These are phyloP conservation scores for Talaromyces rugulosus DNA, from an alignment of 2,329 filamentous ascomycete species.

Conservation along the genomic window DNA sequence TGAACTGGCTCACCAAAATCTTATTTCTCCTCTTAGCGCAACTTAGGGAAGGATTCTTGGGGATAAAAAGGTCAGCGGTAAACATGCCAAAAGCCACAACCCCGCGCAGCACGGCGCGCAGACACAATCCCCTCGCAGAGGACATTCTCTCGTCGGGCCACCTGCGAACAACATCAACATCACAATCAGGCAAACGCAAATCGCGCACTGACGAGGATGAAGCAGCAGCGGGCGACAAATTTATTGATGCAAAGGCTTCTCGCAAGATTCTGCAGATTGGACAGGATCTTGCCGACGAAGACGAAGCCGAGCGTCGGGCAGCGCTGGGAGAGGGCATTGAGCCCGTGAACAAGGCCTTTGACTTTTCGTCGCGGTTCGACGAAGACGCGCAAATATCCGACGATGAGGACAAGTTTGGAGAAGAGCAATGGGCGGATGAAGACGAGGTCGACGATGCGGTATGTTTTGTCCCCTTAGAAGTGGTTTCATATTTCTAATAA, in stretches of 20 bases:
- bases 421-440: slow-evolving; percentile 71
- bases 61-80: not conserved
- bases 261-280: slow-evolving; percentile 85
- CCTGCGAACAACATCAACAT: slow-evolving; percentile 65
- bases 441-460: slow-evolving; percentile 58
- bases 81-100: slow-evolving; percentile 76
- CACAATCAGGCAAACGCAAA: slow-evolving; percentile 63
- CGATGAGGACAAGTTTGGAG: slow-evolving; percentile 51
- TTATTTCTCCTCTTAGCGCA: not conserved
- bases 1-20: not conserved
- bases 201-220: slow-evolving; percentile 52
- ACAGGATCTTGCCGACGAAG: slow-evolving; percentile 81
- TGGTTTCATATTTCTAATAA: slow-evolving; percentile 11
- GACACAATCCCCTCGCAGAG: slow-evolving; percentile 88
- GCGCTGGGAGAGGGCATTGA: slow-evolving; percentile 33
- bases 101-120: slow-evolving; percentile 55
- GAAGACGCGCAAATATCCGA: slow-evolving; percentile 48
- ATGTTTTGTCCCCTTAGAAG: slow-evolving; percentile 16
- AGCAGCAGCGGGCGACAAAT: slow-evolving; percentile 33
- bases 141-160: slow-evolving; percentile 70
- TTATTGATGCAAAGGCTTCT: slow-evolving; percentile 83
- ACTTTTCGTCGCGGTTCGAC: slow-evolving; percentile 72
- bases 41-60: not conserved
- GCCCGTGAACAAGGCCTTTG: slow-evolving; percentile 63
- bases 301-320: slow-evolving; percentile 50